Conservation (phyloP, 1,139 yeast genomes). For the Casaregolazyma suthepensis region DNA sequence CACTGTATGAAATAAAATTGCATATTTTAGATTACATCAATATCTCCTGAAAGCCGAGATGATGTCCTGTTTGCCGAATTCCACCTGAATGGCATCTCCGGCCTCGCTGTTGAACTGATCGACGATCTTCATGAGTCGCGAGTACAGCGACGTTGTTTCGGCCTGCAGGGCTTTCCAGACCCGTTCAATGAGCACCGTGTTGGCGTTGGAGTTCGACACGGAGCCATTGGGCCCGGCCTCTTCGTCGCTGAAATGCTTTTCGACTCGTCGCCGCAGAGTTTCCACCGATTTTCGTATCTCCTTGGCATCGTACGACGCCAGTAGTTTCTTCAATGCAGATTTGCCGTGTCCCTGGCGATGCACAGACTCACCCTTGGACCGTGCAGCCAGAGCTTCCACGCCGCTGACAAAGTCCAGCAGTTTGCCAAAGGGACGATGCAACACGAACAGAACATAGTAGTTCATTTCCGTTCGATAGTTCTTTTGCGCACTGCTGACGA, state of each 20-base stretch:
- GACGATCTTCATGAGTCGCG: constrained; percentile 38
- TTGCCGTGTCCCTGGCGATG: constrained; percentile 60
- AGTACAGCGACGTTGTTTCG: constrained; percentile 40
- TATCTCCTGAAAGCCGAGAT: constrained; percentile 34
- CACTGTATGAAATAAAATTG: neutral
- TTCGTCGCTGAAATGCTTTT: constrained; percentile 46
- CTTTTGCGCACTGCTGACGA: constrained; percentile 32
- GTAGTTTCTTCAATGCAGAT: constrained; percentile 51
- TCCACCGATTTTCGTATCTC: constrained; percentile 55
- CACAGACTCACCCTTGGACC: constrained; percentile 41
- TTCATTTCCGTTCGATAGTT: constrained; percentile 43
- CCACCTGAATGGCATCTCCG: constrained; percentile 24
- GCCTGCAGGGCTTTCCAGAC: constrained; percentile 51
- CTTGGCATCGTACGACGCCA: constrained; percentile 49
- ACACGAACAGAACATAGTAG: constrained; percentile 44
- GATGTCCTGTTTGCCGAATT: constrained; percentile 41
- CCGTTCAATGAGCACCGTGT: constrained; percentile 38
- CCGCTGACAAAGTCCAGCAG: constrained; percentile 60
- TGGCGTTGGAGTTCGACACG: constrained; percentile 33
- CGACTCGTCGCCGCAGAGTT: constrained; percentile 52
- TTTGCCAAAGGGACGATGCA: constrained; percentile 58
- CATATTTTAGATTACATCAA: neutral
- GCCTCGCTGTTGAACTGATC: constrained; percentile 41
- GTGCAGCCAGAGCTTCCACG: constrained; percentile 47
- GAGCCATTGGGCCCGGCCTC: constrained; percentile 27